Base-by-base conservation (phyloP, 140 eudicot species). In the Oenanthe javanica region DNA sequence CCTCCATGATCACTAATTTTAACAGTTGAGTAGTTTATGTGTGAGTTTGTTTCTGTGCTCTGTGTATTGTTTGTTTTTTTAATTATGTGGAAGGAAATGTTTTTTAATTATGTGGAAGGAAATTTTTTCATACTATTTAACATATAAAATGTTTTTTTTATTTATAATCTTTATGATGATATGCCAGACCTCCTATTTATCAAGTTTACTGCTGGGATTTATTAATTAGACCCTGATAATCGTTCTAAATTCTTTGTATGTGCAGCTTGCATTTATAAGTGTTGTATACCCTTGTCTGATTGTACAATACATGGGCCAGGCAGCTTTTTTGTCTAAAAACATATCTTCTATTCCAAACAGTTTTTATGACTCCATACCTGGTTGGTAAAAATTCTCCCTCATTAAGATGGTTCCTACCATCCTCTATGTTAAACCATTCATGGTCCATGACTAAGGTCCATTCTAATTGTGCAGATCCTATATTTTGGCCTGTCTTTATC, bases 221-320 rank as follows among this genome's bases (percentile, higher is more conserved):
- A 31, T 31, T 70, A 21, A 13, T 48, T 46, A 69, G 9, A 54
- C 76, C 73, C 18, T 38, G 8, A 57, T 63, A 61, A 50, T 36
- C 3, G 51, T 59, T 23, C 47, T 66, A 38, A 78, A 27, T 55
- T 9, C 80, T 77, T 45, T 46, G 43, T 79, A 31, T 76, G 48
- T 89, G 89, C 93, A 94, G 98, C 87, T 94, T 77, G 97, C 94
- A 23, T 94, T 94, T 81, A 80, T 88, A 47, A 79, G 57, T 23
- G 66, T 87, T 16, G 87, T 94, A 81, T 92, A 94, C 87, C 98
- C 98, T 75, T 90, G 96, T 78, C 86, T 94, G 87, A 93, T 92
- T n/a, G 86, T 92, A 74, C 97, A 94, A 80, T 94, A 94, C 84
- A 92, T 94, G 98, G 98, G 98, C 77, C 98, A 92, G 88, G 98